Evolutionary conservation across 129 eudicot genomes (phyloP).

Genomic region (Tanacetum coccineum): DNA sequence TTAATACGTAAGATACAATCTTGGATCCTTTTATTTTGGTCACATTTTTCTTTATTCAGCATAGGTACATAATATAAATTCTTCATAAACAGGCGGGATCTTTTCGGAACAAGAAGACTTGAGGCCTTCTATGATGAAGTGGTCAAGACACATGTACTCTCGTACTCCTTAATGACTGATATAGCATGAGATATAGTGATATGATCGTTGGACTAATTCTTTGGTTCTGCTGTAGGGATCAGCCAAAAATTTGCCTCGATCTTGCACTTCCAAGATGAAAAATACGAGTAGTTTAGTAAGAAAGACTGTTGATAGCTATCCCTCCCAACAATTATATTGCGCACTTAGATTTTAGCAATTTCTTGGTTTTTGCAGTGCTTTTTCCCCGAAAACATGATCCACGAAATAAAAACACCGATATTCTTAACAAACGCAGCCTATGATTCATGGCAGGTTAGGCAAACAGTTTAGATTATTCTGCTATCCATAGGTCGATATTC

Average conservation of each 20-base stretch:
- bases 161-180: not conserved
- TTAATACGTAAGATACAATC: slow-evolving; percentile 57
- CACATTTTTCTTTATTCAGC: not conserved
- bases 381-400: slow-evolving; percentile 69
- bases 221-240: slow-evolving; percentile 55
- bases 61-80: slow-evolving; percentile 2
- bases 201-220: not conserved
- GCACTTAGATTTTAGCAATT: not conserved
- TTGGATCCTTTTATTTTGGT: not conserved
- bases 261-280: slow-evolving; percentile 64
- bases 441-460: slow-evolving; percentile 91
- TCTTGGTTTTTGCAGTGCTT: slow-evolving; percentile 52
- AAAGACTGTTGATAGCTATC: slow-evolving; percentile 2
- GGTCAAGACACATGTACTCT: slow-evolving; percentile 63
- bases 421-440: slow-evolving; percentile 75
- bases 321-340: not conserved
- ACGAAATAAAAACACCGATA: slow-evolving; percentile 49
- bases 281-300: slow-evolving; percentile 54
- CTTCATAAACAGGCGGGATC: slow-evolving; percentile 59
- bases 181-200: not conserved
- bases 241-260: slow-evolving; percentile 55
- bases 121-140: slow-evolving; percentile 61
- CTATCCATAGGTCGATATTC: not conserved
- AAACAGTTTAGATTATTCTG: not conserved
- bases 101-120: slow-evolving; percentile 60